These are phyloP conservation scores for Batrachochytrium dendrobatidis DNA, from an alignment of 371 early-diverging fungal genomes.

Conservation along the genomic window DNA sequence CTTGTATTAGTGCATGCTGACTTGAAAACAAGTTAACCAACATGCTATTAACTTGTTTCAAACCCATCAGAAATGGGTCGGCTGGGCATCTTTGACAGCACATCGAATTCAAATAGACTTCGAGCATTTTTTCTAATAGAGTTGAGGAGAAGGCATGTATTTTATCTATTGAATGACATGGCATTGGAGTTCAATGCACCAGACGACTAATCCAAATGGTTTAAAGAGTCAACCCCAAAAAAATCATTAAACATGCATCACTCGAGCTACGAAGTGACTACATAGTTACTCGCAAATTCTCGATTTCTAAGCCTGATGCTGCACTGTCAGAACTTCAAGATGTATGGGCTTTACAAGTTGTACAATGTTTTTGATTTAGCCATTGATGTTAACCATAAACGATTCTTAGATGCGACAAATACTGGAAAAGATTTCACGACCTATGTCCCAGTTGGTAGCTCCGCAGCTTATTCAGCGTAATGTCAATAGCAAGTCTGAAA, in stretches of 20 bases:
- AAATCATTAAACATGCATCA: conserved; percentile 17
- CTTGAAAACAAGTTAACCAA: not conserved
- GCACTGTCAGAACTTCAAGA: conserved; percentile 28
- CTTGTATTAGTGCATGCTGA: not conserved
- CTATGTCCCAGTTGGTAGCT: conserved; percentile 20
- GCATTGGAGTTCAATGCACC: not conserved
- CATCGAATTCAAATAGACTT: conserved; percentile 13
- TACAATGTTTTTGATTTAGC: not conserved
- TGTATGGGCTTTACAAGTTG: conserved; percentile 11
- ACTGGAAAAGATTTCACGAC: conserved; percentile 28
- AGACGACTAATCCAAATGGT: not conserved
- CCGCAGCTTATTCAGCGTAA: conserved; percentile 14
- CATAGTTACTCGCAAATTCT: conserved; percentile 1
- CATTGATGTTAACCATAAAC: not conserved
- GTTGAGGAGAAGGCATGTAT: not conserved
- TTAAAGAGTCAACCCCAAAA: conserved; percentile 25
- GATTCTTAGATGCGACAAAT: conserved; percentile 27
- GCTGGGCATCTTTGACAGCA: conserved; percentile 21
- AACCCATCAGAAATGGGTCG: conserved; percentile 24
- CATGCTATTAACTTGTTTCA: not conserved
- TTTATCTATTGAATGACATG: not conserved
- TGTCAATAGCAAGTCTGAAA: not conserved
- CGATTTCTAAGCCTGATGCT: conserved; percentile 10
- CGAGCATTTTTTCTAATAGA: not conserved
- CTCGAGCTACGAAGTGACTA: conserved; percentile 21